Evolutionary conservation across 352 stramenopile genomes (phyloP).

Genomic region (Aphanomyces invadans): DNA sequence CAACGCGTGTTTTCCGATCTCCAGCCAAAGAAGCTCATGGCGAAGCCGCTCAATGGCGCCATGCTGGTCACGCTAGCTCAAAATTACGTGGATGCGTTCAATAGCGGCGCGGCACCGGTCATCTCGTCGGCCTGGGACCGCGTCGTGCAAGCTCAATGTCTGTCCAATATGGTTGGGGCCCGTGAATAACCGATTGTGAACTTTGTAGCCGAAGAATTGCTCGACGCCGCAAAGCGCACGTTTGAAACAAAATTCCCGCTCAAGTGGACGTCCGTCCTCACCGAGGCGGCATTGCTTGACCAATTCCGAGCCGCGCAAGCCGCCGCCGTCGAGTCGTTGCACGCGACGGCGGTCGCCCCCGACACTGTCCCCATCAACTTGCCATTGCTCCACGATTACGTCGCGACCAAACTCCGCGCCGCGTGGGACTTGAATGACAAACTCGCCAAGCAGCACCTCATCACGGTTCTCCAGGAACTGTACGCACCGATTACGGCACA

Average conservation of each 20-base stretch:
- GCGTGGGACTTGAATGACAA: slow-evolving; percentile 70
- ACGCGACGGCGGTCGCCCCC: slow-evolving; percentile 34
- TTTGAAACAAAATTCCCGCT: slow-evolving; percentile 37
- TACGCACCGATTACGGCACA: slow-evolving; percentile 14
- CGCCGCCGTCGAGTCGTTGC: slow-evolving; percentile 33
- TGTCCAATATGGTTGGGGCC: not conserved
- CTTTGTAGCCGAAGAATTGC: slow-evolving; percentile 35
- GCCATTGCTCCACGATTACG: slow-evolving; percentile 46
- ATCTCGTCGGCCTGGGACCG: slow-evolving; percentile 86
- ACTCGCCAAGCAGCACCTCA: slow-evolving; percentile 48
- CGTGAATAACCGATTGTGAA: not conserved
- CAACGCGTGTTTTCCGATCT: slow-evolving; percentile 45
- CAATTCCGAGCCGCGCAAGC: slow-evolving; percentile 34
- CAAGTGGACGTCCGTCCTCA: slow-evolving; percentile 28
- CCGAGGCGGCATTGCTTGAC: slow-evolving; percentile 32
- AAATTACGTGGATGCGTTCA: slow-evolving; percentile 62
- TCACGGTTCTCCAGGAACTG: slow-evolving; percentile 39
- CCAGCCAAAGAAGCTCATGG: slow-evolving; percentile 58
- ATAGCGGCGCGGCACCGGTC: slow-evolving; percentile 57
- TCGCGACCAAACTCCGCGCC: slow-evolving; percentile 43
- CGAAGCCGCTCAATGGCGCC: slow-evolving; percentile 45
- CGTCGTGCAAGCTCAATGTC: slow-evolving; percentile 65
- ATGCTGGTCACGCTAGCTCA: slow-evolving; percentile 64
- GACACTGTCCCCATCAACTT: slow-evolving; percentile 35
- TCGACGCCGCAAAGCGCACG: slow-evolving; percentile 44